A percentile compares a stretch with the other conserved stretches of the same genome.
These are phyloP conservation scores for Pseudogymnoascus sp. DNA, from an alignment of 2,329 filamentous ascomycete species.

Conservation along the genomic window DNA sequence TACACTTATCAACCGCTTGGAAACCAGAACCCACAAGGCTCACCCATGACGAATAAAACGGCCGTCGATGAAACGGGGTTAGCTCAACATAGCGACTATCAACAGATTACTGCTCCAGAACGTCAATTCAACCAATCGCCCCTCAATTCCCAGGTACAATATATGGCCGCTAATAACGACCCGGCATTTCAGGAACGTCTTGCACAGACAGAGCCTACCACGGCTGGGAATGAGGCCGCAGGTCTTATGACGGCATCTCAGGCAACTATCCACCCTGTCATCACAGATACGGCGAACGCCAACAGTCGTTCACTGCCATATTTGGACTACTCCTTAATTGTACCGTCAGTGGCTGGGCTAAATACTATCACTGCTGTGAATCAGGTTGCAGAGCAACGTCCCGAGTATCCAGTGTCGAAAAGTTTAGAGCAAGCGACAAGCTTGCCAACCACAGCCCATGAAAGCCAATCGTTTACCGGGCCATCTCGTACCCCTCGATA, in stretches of 20 bases:
- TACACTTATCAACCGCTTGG: constrained; percentile 36
- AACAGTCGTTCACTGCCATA: not conserved
- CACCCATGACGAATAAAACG: not conserved
- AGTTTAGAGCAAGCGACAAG: too few species aligned
- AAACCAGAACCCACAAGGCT: not conserved
- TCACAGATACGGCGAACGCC: not conserved
- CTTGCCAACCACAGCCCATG: not conserved
- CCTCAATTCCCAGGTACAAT: not conserved
- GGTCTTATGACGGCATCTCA: not conserved
- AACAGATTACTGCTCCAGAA: not conserved
- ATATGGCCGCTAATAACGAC: not conserved
- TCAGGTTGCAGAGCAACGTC: not conserved
- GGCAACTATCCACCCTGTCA: not conserved
- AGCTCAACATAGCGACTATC: not conserved
- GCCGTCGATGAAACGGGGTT: not conserved
- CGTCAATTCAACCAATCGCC: not conserved
- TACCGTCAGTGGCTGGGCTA: not conserved
- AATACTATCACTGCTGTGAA: not conserved
- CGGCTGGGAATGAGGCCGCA: not conserved
- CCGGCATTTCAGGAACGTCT: not conserved
- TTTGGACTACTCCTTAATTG: not conserved
- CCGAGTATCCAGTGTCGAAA: not conserved
- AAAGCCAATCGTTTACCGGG: not conserved
- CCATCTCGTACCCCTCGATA: not conserved
- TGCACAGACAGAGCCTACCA: not conserved